Evolutionary conservation across 768 basidiomycete genomes (phyloP).

Genomic region (Pluteus cervinus): DNA sequence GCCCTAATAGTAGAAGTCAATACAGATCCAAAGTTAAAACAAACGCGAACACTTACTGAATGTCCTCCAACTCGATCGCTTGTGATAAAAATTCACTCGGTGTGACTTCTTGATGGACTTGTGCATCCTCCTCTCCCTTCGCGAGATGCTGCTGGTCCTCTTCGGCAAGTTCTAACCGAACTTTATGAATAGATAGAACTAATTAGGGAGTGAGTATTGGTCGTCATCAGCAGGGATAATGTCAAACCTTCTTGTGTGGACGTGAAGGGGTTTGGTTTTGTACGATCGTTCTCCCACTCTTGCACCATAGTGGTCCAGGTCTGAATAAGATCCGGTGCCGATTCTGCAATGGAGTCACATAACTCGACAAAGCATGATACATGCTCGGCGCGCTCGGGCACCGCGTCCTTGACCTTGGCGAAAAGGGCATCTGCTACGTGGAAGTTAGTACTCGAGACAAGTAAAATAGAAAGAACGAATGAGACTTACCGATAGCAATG

Average conservation of each 20-base stretch:
- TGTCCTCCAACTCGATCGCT: slow-evolving; percentile 26
- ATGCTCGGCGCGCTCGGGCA: slow-evolving; percentile 3
- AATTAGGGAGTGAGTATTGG: not conserved
- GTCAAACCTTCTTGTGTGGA: slow-evolving; percentile 2
- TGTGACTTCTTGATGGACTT: slow-evolving; percentile 11
- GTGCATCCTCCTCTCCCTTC: not conserved
- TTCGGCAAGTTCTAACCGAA: not conserved
- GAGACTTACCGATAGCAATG: slow-evolving; percentile 13
- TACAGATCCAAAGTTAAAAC: not conserved
- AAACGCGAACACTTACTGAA: slow-evolving; percentile 19
- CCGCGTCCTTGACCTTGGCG: slow-evolving; percentile 10
- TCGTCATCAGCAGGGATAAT: not conserved
- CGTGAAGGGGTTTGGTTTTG: slow-evolving; percentile 8
- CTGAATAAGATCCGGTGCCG: not conserved
- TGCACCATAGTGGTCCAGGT: slow-evolving; percentile 4
- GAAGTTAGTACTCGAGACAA: too few species aligned
- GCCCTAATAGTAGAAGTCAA: too few species aligned
- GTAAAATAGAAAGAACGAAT: too few species aligned
- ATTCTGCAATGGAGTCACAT: slow-evolving; percentile 1
- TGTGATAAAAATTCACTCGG: slow-evolving; percentile 20
- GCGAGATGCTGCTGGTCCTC: not conserved
- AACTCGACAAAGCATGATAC: slow-evolving; percentile 9
- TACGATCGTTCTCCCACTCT: slow-evolving; percentile 9
- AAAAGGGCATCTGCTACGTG: slow-evolving; percentile 7
- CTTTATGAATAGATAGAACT: slow-evolving; percentile 9